phyloP scores from a whole-genome alignment of 1,139 yeast genomes.

The Blastobotrys illinoisensis region DNA sequence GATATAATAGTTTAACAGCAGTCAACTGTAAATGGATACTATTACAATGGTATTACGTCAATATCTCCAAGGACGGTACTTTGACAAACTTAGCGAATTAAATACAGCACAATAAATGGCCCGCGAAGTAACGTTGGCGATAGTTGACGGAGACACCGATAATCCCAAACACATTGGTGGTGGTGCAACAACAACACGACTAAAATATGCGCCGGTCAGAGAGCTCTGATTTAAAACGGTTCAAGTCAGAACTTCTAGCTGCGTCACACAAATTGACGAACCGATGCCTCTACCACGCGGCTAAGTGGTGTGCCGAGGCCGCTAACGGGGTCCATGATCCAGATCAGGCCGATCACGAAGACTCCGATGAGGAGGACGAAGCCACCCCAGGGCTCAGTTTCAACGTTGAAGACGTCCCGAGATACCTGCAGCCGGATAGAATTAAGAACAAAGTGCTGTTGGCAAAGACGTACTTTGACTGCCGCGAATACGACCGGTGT shows the following conservation, averaged over 20 bases:
- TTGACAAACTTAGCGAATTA: no score
- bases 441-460: slow-evolving; percentile 34
- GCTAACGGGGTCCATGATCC: slow-evolving; percentile 40
- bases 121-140: no score
- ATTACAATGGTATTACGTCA: no score
- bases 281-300: slow-evolving; percentile 57
- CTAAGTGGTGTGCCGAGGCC: slow-evolving; percentile 85
- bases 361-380: slow-evolving; percentile 13
- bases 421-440: slow-evolving; percentile 12
- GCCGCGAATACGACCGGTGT: slow-evolving; percentile 83
- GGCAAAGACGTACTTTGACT: slow-evolving; percentile 72
- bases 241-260: slow-evolving; percentile 34
- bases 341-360: slow-evolving; percentile 18
- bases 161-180: background rate
- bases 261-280: slow-evolving; percentile 39
- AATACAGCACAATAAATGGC: no score
- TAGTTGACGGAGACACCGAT: no score
- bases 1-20: no score
- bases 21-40: no score
- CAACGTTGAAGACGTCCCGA: slow-evolving; percentile 7
- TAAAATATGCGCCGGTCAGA: slow-evolving; percentile 5
- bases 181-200: no score
- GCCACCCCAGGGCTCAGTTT: background rate
- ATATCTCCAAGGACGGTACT: no score
- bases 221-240: slow-evolving; percentile 15